Conservation (phyloP, 192 early-diverging fungal genomes). For the Lobosporangium transversale region DNA sequence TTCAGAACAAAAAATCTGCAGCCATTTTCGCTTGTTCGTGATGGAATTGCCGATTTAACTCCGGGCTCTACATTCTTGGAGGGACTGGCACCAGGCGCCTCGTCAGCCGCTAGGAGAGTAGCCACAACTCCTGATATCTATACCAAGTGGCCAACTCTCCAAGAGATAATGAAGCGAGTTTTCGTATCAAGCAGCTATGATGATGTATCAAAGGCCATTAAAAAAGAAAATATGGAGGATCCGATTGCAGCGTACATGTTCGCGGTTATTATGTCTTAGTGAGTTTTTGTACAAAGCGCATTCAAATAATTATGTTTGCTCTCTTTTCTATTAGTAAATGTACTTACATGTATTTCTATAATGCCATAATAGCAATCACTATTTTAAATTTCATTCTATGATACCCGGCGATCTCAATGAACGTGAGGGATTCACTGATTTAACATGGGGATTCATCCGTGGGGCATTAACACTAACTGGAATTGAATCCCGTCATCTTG, state of each 20-base stretch:
- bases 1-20: constrained; percentile 4
- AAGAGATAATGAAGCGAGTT: constrained; percentile 10
- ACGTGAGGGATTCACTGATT: constrained; percentile 7
- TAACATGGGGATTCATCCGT: constrained; percentile 9
- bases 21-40: constrained; percentile 9
- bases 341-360: neutral
- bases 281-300: too few relatives aligned
- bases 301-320: too few relatives aligned
- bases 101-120: constrained; percentile 11
- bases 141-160: constrained; percentile 22
- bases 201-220: constrained; percentile 14
- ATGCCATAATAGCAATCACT: constrained; percentile 7
- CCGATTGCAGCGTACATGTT: constrained; percentile 9
- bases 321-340: constrained; percentile 19
- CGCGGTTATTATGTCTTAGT: too few relatives aligned
- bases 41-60: constrained; percentile 15
- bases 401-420: constrained; percentile 15
- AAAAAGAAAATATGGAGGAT: constrained; percentile 12
- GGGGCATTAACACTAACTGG: neutral
- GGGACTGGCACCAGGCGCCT: neutral
- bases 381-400: constrained; percentile 1
- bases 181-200: constrained; percentile 16
- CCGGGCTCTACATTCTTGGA: constrained; percentile 11
- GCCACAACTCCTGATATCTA: constrained; percentile 1
- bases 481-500: constrained; percentile 14